Evolutionary conservation across 2,329 filamentous ascomycete species (phyloP).

Genomic region (Cyphellophora attinorum): DNA sequence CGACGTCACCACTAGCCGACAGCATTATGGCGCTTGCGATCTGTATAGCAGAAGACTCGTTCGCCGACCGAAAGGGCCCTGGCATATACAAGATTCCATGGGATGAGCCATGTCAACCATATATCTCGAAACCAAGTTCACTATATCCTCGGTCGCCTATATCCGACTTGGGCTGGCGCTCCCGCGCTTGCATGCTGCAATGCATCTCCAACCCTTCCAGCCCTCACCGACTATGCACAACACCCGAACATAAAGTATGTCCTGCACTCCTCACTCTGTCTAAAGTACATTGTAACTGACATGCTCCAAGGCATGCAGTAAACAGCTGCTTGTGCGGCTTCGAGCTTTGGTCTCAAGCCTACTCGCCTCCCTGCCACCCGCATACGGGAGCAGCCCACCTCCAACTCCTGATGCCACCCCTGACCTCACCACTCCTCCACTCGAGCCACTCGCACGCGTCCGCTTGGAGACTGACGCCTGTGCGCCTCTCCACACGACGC

Average conservation of each 20-base stretch:
- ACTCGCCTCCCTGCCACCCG: too few relatives aligned
- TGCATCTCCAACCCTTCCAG: background rate
- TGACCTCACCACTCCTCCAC: too few relatives aligned
- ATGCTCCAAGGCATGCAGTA: too few relatives aligned
- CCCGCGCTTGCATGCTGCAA: background rate
- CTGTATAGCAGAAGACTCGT: background rate
- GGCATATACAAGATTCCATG: background rate
- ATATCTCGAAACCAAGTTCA: too few relatives aligned
- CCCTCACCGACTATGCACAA: background rate
- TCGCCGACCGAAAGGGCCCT: background rate
- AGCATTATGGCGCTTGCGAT: background rate
- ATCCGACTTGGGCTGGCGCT: background rate
- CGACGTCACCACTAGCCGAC: background rate
- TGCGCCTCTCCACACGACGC: background rate
- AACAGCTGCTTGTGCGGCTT: too few relatives aligned
- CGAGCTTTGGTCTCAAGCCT: too few relatives aligned
- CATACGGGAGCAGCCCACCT: too few relatives aligned
- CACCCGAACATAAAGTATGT: background rate
- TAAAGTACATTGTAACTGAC: too few relatives aligned
- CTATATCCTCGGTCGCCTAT: background rate
- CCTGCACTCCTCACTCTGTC: too few relatives aligned
- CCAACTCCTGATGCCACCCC: too few relatives aligned
- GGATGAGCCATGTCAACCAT: too few relatives aligned
- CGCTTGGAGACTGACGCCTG: conserved; percentile 1
- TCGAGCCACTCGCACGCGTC: too few relatives aligned